Evolutionary conservation across 768 basidiomycete species (phyloP), one percentile per base, ranked within the genome.

Genomic region (Amanita rimosa): DNA sequence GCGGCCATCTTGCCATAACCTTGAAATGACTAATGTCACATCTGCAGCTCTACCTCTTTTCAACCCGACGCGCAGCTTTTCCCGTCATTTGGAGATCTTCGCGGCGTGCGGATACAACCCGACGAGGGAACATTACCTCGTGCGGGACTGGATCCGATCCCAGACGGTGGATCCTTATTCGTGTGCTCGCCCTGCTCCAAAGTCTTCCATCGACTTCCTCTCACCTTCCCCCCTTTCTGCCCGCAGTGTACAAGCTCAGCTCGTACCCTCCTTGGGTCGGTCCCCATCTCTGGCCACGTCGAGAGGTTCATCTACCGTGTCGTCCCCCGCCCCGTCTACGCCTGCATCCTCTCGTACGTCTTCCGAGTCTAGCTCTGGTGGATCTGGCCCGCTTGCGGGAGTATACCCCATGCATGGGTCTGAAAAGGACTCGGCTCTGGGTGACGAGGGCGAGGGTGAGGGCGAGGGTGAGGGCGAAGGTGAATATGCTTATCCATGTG

Each of bases 41-140:
- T 24, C 16, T n/a, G 2, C 16, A 76, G 78, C 67, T 7, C 65
- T 80, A 7, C 78, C 79, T 4, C 64, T 81, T 3, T 81, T 78
- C 59, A 71, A 73, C 51, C 67, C 70, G 11, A 75, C 77, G 0
- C 52, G 58, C 24, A 62, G 62, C 43, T 77, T 80, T 57, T 68
- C 60, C 16, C 68, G 65, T 2, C 70, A 73, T 42, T 66, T 80
- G 3, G 69, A 75, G 43, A 38, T 73, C 13, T 78, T 75, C 49
- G 61, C 65, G 16, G 66, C 67, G 1, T 76, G 72, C 54, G 58
- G 60, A 6, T 66, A 60, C 53, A 46, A 54, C 9, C 74, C 76
- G 2, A 67, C 70, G 0, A 19, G 52, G n/a, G 59, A 61, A 14
- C 66, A 73, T 49, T 68, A 68, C n/a, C 50, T 67, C 27, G 62